Evolutionary conservation across 2,329 filamentous ascomycete genomes (phyloP).

Genomic region (Fusarium pseudocircinatum): DNA sequence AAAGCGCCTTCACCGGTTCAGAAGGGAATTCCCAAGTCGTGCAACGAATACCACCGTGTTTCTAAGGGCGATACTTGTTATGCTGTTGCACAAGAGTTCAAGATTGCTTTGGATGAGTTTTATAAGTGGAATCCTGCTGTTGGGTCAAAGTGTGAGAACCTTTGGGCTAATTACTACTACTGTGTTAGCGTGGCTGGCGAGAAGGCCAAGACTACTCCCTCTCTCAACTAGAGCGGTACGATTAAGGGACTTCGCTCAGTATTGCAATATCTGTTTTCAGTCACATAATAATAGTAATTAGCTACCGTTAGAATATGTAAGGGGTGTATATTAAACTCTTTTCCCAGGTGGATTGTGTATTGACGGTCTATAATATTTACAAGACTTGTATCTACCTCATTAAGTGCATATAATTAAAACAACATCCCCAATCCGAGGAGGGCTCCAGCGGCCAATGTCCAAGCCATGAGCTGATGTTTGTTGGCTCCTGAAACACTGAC

Average conservation of each 20-base stretch:
- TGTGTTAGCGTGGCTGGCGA: neutral
- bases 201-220: neutral
- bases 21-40: neutral
- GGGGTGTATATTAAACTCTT: neutral
- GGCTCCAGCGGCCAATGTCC: neutral
- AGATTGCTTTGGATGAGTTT: neutral
- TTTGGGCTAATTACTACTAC: neutral
- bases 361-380: neutral
- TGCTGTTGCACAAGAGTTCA: neutral
- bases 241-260: accelerated
- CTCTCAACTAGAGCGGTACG: neutral
- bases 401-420: accelerated
- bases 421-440: neutral
- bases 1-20: neutral
- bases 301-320: too few species aligned
- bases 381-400: accelerated
- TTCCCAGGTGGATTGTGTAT: neutral
- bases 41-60: neutral
- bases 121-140: neutral
- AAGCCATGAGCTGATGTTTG: neutral
- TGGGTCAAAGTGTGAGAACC: neutral
- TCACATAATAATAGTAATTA: neutral
- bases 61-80: neutral
- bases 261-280: neutral
- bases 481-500: neutral